Base-by-base conservation (phyloP, 768 basidiomycete species). In the Phaffia tasmanica region DNA sequence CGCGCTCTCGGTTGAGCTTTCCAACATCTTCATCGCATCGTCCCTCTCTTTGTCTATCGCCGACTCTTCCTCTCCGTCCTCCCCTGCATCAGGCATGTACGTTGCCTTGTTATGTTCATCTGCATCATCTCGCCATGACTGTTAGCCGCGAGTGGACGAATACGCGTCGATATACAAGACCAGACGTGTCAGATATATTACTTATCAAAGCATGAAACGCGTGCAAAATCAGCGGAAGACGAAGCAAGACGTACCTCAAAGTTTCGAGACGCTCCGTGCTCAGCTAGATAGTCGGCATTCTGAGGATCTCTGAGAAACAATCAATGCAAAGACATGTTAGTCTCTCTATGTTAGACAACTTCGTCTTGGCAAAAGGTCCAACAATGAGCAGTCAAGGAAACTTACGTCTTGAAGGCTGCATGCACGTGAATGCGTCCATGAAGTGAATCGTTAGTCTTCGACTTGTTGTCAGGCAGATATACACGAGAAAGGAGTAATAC, bases 231-330 rank as follows among this genome's bases (percentile, higher is more conserved):
- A 29, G 29, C 2, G 7, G 0, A 49, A 42, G 35, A 42, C 6
- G 62, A 46, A 56, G 27, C 19, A 4, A 56, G 19, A 57, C 64
- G 49, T n/a, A 65, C 91, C 78, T 99, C 95, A 74, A 97, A 98
- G 75, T 98, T 99, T 5, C 95, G 84, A 4, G 88, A 91, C 32
- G 95, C 95, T 35, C 95, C 95, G 73, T 97, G 94, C 78, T 99
- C 94, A 53, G 89, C 90, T 23, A 81, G 51, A 71, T 94, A 94
- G 75, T 94, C 91, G 0, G 92, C 93, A 74, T 95, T 92, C 81
- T 73, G 70, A n/a, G 27, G 61, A 15, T 47, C 32, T 42, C 35
- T 42, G 35, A 42, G 35, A 42, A 42, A 63, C 49, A 25, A 35
- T 27, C 19, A 14, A 58, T 71, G 56, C 73, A 74, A 68, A 75